These are phyloP conservation scores for Xylariaceae sp. DNA, from an alignment of 2,329 filamentous ascomycete species.

Conservation along the genomic window DNA sequence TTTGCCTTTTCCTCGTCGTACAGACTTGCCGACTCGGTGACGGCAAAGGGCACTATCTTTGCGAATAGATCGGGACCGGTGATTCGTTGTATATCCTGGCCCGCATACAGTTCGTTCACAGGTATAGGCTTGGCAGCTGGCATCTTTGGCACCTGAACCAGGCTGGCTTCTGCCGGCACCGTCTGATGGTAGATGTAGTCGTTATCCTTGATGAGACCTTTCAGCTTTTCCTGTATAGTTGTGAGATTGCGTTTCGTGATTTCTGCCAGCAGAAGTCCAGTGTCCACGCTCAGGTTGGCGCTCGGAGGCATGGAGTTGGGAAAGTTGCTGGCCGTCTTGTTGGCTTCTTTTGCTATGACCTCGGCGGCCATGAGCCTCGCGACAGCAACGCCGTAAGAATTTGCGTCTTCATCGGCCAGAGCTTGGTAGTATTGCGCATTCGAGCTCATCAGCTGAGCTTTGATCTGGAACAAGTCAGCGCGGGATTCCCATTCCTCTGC, in stretches of 20 bases:
- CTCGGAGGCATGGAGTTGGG: conserved; percentile 70
- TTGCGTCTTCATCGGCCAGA: conserved; percentile 80
- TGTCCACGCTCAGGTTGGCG: conserved; percentile 78
- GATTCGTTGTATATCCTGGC: conserved; percentile 93
- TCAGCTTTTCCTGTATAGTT: conserved; percentile 72
- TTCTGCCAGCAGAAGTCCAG: conserved; percentile 65
- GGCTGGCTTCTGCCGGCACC: conserved; percentile 75
- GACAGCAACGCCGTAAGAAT: conserved; percentile 78
- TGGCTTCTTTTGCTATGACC: conserved; percentile 68
- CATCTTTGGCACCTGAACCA: conserved; percentile 78
- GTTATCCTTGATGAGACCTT: conserved; percentile 78
- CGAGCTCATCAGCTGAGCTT: conserved; percentile 75
- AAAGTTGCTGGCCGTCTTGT: conserved; percentile 68
- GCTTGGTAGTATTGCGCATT: conserved; percentile 92
- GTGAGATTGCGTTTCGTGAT: conserved; percentile 76
- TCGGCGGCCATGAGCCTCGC: conserved; percentile 78
- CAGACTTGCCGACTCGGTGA: conserved; percentile 91
- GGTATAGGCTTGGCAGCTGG: conserved; percentile 95
- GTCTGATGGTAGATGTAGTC: conserved; percentile 97
- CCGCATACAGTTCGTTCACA: conserved; percentile 91
- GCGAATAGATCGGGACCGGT: conserved; percentile 96
- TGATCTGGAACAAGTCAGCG: conserved; percentile 41
- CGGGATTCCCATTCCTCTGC: no score
- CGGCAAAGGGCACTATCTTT: conserved; percentile 90
- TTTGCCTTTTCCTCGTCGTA: conserved; percentile 99